These are phyloP conservation scores for Neotropicomus parvogracilis DNA, from an alignment of 1,284 basidiomycete species.

Conservation along the genomic window DNA sequence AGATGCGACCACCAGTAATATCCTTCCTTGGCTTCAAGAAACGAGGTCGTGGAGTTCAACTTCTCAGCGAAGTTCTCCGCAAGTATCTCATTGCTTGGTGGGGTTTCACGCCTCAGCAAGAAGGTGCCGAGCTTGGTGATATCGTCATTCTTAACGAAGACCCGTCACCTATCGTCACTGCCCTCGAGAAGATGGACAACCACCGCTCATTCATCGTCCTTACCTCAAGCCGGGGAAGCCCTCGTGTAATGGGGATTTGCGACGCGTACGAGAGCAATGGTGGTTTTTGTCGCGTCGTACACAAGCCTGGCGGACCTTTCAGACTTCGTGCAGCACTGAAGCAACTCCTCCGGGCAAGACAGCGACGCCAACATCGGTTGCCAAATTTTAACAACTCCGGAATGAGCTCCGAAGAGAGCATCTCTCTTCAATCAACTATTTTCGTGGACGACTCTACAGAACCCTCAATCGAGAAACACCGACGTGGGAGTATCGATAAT, in stretches of 20 bases:
- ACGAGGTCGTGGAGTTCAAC: conserved; percentile 63
- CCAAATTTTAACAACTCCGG: conserved; percentile 14
- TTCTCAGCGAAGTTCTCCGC: conserved; percentile 61
- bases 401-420: conserved; percentile 25
- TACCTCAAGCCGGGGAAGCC: conserved; percentile 66
- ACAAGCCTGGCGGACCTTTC: conserved; percentile 87
- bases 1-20: conserved; percentile 49
- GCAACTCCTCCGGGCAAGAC: conserved; percentile 61
- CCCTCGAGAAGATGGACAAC: conserved; percentile 56
- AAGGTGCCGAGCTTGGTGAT: conserved; percentile 54
- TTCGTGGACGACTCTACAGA: conserved; percentile 26
- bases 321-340: conserved; percentile 68
- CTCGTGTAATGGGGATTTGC: conserved; percentile 58
- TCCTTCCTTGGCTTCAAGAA: conserved; percentile 75
- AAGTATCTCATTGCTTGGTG: conserved; percentile 76
- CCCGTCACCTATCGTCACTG: conserved; percentile 51
- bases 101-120: conserved; percentile 60
- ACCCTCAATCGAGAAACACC: conserved; percentile 14
- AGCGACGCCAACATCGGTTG: conserved; percentile 31
- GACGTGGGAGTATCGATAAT: conserved; percentile 24
- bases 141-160: conserved; percentile 87
- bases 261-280: conserved; percentile 76
- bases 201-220: conserved; percentile 71
- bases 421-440: conserved; percentile 32
- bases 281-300: conserved; percentile 81